A percentile compares a stretch with the other conserved stretches of the same genome.
These are phyloP conservation scores for Trametes cinnabarina DNA, from an alignment of 768 basidiomycete species.

Conservation along the genomic window DNA sequence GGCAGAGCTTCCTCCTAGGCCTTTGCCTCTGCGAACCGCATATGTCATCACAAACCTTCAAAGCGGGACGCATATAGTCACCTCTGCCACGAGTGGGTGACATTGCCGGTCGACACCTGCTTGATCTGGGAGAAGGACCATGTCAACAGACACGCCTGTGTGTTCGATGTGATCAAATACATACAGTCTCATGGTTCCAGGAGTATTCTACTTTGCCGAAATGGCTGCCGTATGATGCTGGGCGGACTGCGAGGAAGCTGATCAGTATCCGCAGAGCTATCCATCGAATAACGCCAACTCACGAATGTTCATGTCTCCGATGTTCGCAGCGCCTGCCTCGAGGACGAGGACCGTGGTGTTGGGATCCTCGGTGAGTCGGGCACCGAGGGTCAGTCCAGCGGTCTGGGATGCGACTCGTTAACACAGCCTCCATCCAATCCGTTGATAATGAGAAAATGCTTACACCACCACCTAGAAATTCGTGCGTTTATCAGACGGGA, in stretches of 20 bases:
- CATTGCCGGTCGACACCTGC: conserved; percentile 11
- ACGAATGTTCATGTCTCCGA: conserved; percentile 18
- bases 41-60: not conserved
- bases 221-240: conserved; percentile 16
- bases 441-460: not conserved
- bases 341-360: conserved; percentile 37
- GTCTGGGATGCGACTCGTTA: conserved; percentile 10
- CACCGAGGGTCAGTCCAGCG: conserved; percentile 42
- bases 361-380: conserved; percentile 39
- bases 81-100: conserved; percentile 9
- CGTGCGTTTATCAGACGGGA: not conserved
- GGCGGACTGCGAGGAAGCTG: conserved; percentile 15
- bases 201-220: conserved; percentile 20
- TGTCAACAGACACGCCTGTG: not conserved
- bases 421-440: not conserved
- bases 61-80: not conserved
- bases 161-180: not conserved
- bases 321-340: conserved; percentile 30
- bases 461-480: conserved; percentile 22
- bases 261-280: not conserved
- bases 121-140: conserved; percentile 6
- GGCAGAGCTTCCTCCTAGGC: conserved; percentile 27
- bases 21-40: conserved; percentile 22
- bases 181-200: conserved; percentile 23
- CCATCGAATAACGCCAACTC: not conserved